These are phyloP conservation scores for Acrocalymma vagum DNA, from an alignment of 2,329 filamentous ascomycete genomes.

Conservation along the genomic window DNA sequence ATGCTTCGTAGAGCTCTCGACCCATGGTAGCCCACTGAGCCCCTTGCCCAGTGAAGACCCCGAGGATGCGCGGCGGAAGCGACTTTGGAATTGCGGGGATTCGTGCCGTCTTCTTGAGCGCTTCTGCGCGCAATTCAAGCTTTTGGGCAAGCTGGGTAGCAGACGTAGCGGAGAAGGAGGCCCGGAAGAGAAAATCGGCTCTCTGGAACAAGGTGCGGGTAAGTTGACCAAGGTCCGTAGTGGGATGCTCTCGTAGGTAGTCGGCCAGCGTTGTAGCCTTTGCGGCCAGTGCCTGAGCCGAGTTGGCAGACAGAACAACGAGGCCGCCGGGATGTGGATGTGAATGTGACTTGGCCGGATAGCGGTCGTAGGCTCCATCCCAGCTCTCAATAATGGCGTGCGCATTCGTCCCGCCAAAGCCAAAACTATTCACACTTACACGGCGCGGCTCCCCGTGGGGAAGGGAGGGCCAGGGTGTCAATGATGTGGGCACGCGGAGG, in stretches of 20 bases:
- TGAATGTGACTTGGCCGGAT: no score
- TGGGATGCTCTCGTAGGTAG: slow-evolving; percentile 3
- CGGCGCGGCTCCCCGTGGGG: slow-evolving; percentile 8
- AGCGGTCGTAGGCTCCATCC: no score
- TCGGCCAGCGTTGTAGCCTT: slow-evolving; percentile 2
- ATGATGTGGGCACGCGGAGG: slow-evolving; percentile 14
- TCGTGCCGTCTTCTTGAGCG: slow-evolving; percentile 1
- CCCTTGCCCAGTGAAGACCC: slow-evolving; percentile 55
- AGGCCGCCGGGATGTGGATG: no score
- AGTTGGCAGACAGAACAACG: slow-evolving; percentile 8
- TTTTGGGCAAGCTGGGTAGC: not conserved
- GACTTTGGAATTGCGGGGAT: slow-evolving; percentile 1
- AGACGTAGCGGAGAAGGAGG: slow-evolving; percentile 13
- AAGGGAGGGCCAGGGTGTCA: slow-evolving; percentile 17
- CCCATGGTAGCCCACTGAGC: slow-evolving; percentile 54
- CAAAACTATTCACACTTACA: slow-evolving; percentile 31
- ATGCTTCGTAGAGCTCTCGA: slow-evolving; percentile 37
- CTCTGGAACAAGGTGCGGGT: slow-evolving; percentile 1
- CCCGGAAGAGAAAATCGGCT: slow-evolving; percentile 3
- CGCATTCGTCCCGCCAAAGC: slow-evolving; percentile 35
- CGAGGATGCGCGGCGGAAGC: slow-evolving; percentile 26
- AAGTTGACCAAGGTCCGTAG: slow-evolving; percentile 3
- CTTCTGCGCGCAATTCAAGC: not conserved
- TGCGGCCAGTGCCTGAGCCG: slow-evolving; percentile 5
- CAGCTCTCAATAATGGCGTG: slow-evolving; percentile 33